Evolutionary conservation across 345 rosid species (phyloP).

Genomic region (Atalantia buxifolia): DNA sequence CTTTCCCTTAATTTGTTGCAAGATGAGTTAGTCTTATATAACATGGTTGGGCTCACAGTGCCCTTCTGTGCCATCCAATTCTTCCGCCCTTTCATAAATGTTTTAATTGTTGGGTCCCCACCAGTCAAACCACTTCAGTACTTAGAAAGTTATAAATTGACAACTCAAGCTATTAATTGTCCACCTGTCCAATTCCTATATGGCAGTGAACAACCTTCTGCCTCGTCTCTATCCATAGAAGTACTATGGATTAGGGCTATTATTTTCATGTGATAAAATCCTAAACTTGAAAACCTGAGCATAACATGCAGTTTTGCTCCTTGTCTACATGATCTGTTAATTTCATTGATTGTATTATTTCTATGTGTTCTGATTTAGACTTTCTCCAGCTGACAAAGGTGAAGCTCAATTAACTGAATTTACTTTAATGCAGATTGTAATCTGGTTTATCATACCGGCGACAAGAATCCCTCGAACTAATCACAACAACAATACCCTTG

Average conservation of each 20-base stretch:
- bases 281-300: background rate
- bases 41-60: background rate
- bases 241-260: no score
- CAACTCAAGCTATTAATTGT: no score
- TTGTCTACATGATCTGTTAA: background rate
- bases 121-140: background rate
- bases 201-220: background rate
- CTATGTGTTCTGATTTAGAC: background rate
- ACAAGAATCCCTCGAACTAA: slow-evolving; percentile 45
- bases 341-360: background rate
- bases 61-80: background rate
- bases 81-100: background rate
- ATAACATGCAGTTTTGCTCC: background rate
- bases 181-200: no score
- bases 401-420: background rate
- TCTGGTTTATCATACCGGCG: slow-evolving; percentile 66
- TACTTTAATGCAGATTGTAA: slow-evolving; percentile 50
- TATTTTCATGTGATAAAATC: background rate
- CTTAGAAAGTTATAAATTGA: no score
- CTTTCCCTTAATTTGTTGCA: background rate
- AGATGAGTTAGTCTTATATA: background rate
- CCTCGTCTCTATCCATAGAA: background rate
- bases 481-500: slow-evolving; percentile 68
- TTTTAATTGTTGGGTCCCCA: background rate
- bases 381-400: background rate